Evolutionary conservation across 306 rosid species (phyloP).

Genomic region (Hippophae gyantsensis): DNA sequence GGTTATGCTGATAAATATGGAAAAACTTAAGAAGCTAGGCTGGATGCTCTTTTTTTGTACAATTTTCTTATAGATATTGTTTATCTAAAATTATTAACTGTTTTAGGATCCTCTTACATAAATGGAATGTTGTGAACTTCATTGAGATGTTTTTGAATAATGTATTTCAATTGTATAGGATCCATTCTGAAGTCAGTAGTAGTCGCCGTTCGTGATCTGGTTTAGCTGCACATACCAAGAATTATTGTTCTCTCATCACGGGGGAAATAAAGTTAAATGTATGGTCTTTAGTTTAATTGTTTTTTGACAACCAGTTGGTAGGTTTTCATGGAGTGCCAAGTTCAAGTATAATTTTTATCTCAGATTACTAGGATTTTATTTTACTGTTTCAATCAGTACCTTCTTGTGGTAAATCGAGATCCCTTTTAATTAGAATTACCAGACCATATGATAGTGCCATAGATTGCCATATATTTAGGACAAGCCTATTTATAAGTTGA

Average conservation of each 20-base stretch:
- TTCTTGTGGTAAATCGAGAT: not conserved
- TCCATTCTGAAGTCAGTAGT: conserved; percentile 19
- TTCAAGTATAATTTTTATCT: not conserved
- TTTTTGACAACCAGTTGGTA: not conserved
- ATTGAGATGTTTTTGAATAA: not conserved
- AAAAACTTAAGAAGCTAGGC: conserved; percentile 51
- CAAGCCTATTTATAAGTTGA: too few relatives aligned
- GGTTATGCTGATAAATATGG: conserved; percentile 84
- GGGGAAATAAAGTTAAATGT: not conserved
- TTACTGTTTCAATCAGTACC: not conserved
- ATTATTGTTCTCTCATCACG: not conserved
- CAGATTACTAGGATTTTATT: not conserved
- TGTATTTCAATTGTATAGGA: not conserved
- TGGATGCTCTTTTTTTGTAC: conserved; percentile 35
- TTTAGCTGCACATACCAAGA: not conserved
- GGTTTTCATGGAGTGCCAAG: not conserved
- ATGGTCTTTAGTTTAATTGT: not conserved
- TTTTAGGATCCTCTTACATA: conserved; percentile 25
- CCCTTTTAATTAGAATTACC: not conserved
- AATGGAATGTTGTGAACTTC: not conserved
- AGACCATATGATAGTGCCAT: too few relatives aligned
- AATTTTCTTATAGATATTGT: conserved; percentile 33
- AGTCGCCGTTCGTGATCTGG: not conserved
- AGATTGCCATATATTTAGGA: too few relatives aligned
- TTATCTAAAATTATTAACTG: conserved; percentile 27